Evolutionary conservation across 2,329 filamentous ascomycete genomes (phyloP), one percentile per base, ranked within the genome.

Genomic region (Penicillium paneum): DNA sequence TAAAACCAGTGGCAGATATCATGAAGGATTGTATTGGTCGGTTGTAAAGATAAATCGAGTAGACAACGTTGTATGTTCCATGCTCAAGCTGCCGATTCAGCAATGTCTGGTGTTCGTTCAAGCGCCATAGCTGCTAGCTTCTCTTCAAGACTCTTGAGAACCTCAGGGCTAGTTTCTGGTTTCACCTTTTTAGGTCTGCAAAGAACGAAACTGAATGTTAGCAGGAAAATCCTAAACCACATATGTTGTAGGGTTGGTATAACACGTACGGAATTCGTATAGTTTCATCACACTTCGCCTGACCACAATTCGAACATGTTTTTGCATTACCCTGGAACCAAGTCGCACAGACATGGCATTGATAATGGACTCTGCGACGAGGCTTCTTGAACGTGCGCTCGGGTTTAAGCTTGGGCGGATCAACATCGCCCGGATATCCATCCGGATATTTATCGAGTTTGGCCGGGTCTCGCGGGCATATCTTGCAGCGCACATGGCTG

Each of bases 391-490:
- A 75, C 13, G 69, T 69, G n/a, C 74, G 68, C 47, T 72, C 63
- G 5, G 67, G 70, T 7, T 26, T 56, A 19, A 59, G 59, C 44
- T 71, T 71, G 13, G 70, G 68, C 10, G 72, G 72, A 26, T 76
- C 71, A 17, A 54, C 73, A 56, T 78, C 76, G 8, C 74, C 76
- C 32, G 76, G 73, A 58, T 77, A 78, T 10, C 75, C 76, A 58
- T 76, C 68, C 0, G 75, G 73, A 54, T 77, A 74, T 61, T 77
- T 78, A 35, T 74, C 50, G 5, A 67, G 64, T 55, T 77, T 77
- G 28, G 72, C 59, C 81, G 90, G 90, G 66, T 91, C 86, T 64
- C 90, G 81, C 28, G 89, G 90, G 71, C 91, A 95, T 67, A 87
- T 87, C 36, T 85, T 89, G 77, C 91, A 96, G 50, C 90, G 85